phyloP scores from a whole-genome alignment of 2,329 filamentous ascomycete genomes.

The Claviceps arundinis region DNA sequence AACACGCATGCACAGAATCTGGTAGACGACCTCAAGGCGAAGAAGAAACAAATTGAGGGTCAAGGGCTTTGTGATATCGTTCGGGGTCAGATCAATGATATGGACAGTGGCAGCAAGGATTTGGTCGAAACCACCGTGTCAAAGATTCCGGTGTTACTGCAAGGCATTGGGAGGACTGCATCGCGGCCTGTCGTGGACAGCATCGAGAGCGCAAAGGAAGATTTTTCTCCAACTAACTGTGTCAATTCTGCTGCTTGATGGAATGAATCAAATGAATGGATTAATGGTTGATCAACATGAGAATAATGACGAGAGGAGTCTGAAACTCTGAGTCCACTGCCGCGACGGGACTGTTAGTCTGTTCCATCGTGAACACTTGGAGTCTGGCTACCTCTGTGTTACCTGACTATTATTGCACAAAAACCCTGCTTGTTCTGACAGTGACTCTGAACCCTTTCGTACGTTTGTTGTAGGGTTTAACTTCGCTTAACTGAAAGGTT shows the following conservation, averaged over 20 bases:
- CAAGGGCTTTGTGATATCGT: constrained; percentile 1
- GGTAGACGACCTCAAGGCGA: neutral
- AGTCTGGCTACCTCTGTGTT: too few species aligned
- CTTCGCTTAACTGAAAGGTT: too few species aligned
- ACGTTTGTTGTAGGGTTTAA: too few species aligned
- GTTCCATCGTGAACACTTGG: too few species aligned
- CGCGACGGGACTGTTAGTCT: too few species aligned
- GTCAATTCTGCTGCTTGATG: neutral
- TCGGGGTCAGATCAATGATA: neutral
- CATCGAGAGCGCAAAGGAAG: neutral
- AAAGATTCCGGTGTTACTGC: neutral
- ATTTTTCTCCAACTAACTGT: neutral
- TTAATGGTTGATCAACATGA: too few species aligned
- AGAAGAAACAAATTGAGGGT: neutral
- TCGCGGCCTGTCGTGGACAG: neutral
- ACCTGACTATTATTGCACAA: too few species aligned
- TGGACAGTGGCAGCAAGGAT: neutral
- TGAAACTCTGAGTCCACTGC: too few species aligned
- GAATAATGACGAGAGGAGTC: too few species aligned
- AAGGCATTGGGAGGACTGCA: neutral
- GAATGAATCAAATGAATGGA: too few species aligned
- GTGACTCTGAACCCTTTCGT: too few species aligned
- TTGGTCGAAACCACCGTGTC: neutral
- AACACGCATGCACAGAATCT: constrained; percentile 1
- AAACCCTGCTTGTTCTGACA: too few species aligned